These are phyloP conservation scores for Ascochyta lentis DNA, from an alignment of 2,329 filamentous ascomycete species.

Conservation along the genomic window DNA sequence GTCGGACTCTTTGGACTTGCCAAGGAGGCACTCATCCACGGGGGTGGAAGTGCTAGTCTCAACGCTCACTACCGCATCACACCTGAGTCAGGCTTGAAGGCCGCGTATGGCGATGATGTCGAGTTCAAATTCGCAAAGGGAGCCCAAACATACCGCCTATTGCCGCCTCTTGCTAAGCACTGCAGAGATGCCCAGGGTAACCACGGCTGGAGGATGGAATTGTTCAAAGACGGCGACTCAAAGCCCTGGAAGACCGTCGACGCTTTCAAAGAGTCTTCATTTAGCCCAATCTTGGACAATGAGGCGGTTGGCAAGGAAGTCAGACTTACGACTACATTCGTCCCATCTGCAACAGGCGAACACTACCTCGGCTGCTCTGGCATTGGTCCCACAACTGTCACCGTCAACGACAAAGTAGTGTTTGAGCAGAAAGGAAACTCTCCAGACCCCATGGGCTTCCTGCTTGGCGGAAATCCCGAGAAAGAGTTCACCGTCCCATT, in stretches of 20 bases:
- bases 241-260: conserved; percentile 33
- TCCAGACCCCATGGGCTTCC: conserved; percentile 67
- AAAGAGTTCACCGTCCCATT: conserved; percentile 66
- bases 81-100: conserved; percentile 34
- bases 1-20: conserved; percentile 76
- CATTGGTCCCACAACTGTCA: conserved; percentile 40
- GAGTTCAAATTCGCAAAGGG: conserved; percentile 44
- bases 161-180: conserved; percentile 37
- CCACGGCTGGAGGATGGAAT: conserved; percentile 41
- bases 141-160: conserved; percentile 44
- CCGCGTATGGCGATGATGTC: conserved; percentile 36
- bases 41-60: conserved; percentile 42
- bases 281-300: conserved; percentile 33
- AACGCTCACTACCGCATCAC: conserved; percentile 38
- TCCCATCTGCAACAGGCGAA: conserved; percentile 32
- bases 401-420: conserved; percentile 36
- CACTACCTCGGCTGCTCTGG: conserved; percentile 46
- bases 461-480: conserved; percentile 69
- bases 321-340: conserved; percentile 32
- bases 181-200: conserved; percentile 38
- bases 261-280: conserved; percentile 33
- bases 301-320: conserved; percentile 36
- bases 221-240: conserved; percentile 35
- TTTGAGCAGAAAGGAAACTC: conserved; percentile 57
- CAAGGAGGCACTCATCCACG: conserved; percentile 52